Base-by-base conservation (phyloP, 805 yeast genomes). In the Brettanomyces sp. region DNA sequence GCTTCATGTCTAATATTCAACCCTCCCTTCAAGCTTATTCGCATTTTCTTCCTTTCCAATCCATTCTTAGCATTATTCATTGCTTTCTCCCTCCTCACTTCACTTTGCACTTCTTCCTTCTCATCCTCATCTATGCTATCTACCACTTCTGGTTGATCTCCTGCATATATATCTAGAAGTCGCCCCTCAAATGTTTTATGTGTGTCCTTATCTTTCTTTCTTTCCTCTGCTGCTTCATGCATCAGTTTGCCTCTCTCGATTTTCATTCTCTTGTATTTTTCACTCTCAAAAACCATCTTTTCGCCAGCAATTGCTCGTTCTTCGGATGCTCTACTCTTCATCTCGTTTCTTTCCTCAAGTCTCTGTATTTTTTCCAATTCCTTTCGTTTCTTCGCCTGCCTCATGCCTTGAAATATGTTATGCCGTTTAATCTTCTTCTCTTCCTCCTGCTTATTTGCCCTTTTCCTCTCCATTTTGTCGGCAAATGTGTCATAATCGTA, bases 401-500 rank as follows among this genome's bases (percentile, higher is more conserved):
- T 54, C 7, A 80, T 54, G 4, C 56, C 60, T 2, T 56, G 60
- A 45, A 79, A 65, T 48, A 74, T 73, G 13, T 18, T 28, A 9
- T 28, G 32, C 32, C 32, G 9, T 28, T 28, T 38, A 13, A 7
- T 18, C 5, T 12, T 18, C 11, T 24, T 22, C 24, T 13, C 38
- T 18, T 24, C 12, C 24, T 13, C 38, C 13, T 35, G 18, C 7
- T 8, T 18, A 12, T 18, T 13, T 14, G 7, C 38, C 38, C 38
- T 35, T 7, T 12, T n/a, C 7, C 46, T 43, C 42, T 69, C 67
- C 55, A 74, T 66, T 3, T 60, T 57, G 37, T 74, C 80, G 46
- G 69, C 71, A 1, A 68, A 70, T 41, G 70, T 78, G 47, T 74
- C 81, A 49, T 72, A 75, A 12, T 63, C 67, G 48, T 66, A 72